phyloP scores from a whole-genome alignment of 179 eudicot species.

The Carnegiea gigantea region DNA sequence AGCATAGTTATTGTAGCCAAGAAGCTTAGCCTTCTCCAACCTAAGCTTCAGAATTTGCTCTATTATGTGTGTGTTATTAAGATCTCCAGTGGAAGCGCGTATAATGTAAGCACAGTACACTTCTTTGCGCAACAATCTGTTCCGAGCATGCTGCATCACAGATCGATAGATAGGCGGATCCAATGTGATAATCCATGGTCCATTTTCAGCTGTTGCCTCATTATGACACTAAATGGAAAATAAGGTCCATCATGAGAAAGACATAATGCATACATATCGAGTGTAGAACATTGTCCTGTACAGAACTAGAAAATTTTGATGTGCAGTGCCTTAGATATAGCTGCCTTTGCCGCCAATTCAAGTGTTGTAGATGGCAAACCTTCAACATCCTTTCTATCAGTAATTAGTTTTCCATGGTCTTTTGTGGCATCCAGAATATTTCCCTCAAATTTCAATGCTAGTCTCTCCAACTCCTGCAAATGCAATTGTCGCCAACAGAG shows the following conservation, averaged over 20 bases:
- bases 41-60: constrained; percentile 33
- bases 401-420: constrained; percentile 21
- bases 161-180: constrained; percentile 30
- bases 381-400: constrained; percentile 26
- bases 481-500: neutral
- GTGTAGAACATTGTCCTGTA: neutral
- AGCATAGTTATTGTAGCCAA: constrained; percentile 34
- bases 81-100: constrained; percentile 28
- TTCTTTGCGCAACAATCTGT: constrained; percentile 30
- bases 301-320: neutral
- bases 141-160: constrained; percentile 30
- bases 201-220: constrained; percentile 28
- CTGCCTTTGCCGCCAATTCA: constrained; percentile 26
- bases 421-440: constrained; percentile 30
- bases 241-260: neutral
- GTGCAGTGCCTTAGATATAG: constrained; percentile 21
- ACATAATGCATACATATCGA: neutral
- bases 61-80: constrained; percentile 28
- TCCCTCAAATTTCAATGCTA: constrained; percentile 24
- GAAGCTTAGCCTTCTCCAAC: constrained; percentile 34
- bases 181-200: constrained; percentile 36
- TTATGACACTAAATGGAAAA: constrained; percentile 23
- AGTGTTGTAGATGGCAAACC: constrained; percentile 33
- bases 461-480: constrained; percentile 30
- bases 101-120: constrained; percentile 29